Conservation (phyloP, 2,329 filamentous ascomycete genomes). For the Periconia digitata region DNA sequence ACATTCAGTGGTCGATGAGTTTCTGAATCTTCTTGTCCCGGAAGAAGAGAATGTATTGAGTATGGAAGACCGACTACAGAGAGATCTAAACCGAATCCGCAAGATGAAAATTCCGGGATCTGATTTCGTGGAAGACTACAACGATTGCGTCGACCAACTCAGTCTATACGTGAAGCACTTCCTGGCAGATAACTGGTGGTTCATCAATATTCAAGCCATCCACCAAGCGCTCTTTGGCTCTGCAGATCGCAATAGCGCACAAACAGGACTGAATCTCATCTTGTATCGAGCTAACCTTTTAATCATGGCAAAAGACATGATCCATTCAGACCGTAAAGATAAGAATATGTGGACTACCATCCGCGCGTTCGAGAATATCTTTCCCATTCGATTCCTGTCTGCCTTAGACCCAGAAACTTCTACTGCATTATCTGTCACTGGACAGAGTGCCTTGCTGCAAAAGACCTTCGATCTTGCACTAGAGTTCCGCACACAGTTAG, state of each 20-base stretch:
- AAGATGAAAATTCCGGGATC: slow-evolving; percentile 41
- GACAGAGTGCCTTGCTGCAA: slow-evolving; percentile 45
- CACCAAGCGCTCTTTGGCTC: slow-evolving; percentile 43
- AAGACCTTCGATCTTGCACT: slow-evolving; percentile 54
- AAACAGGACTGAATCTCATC: slow-evolving; percentile 43
- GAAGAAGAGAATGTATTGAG: slow-evolving; percentile 20
- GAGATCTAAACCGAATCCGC: slow-evolving; percentile 23
- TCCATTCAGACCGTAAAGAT: slow-evolving; percentile 27
- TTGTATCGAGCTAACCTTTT: slow-evolving; percentile 50
- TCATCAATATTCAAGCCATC: slow-evolving; percentile 44
- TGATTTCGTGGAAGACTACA: slow-evolving; percentile 42
- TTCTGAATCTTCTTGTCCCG: slow-evolving; percentile 34
- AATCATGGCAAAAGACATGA: slow-evolving; percentile 44
- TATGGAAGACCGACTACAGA: slow-evolving; percentile 18
- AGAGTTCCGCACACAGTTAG: slow-evolving; percentile 57
- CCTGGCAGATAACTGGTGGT: slow-evolving; percentile 41
- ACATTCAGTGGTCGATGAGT: slow-evolving; percentile 27
- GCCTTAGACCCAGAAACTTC: slow-evolving; percentile 19
- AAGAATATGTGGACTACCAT: slow-evolving; percentile 33
- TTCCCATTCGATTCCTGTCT: slow-evolving; percentile 38
- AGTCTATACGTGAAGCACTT: slow-evolving; percentile 40
- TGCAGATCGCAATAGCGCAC: slow-evolving; percentile 16
- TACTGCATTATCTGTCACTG: slow-evolving; percentile 17
- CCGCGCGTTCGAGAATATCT: slow-evolving; percentile 34
- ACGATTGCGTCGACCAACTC: slow-evolving; percentile 37